Base-by-base conservation (phyloP, 2,329 filamentous ascomycete genomes). In the Didymella pinodella region DNA sequence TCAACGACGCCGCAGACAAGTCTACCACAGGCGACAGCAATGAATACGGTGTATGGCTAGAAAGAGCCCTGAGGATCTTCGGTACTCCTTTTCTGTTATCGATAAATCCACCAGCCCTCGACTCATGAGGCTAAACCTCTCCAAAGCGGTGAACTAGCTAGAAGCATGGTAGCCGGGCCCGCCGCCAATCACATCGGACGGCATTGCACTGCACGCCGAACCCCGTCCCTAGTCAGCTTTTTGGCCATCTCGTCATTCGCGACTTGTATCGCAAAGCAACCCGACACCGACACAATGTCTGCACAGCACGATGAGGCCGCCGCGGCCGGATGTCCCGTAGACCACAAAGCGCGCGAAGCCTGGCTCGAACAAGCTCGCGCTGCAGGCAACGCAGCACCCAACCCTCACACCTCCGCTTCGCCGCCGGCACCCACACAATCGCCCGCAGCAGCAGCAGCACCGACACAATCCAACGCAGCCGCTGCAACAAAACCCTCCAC, bases 281-380 rank as follows among this genome's bases (percentile, higher is more conserved):
- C 25, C 29, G 48, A 45, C 62, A 3, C 38, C 20, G 38, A 41
- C 44, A 63, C 61, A 54, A 73, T 74, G 68, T 65, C 68, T 45
- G 68, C 71, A 22, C 50, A 58, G 46, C 56, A 59, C 29, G 57
- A 67, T 50, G 69, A 77, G 53, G 77, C 80, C 10, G 61, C 71
- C 20, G 69, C 72, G 38, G 66, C 73, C 64, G 71, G 75, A 57
- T 98, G 95, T 72, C 95, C 95, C 5, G 92, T 98, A 71, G 93
- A 98, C 79, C 90, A 93, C 80, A 91, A 92, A 71, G 90, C 92
- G 51, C 90, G 95, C 70, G 90, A 93, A 70, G 87, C 90, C 69
- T 99, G 94, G 94, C 85, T 98, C 36, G 83, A 85, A 57, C 87
- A 92, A 73, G 87, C 89, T 40, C 86, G 73, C 80, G 84, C 77